These are phyloP conservation scores for Dendrocalamus latiflorus DNA, from an alignment of 202 grass and related monocot species.

Conservation along the genomic window DNA sequence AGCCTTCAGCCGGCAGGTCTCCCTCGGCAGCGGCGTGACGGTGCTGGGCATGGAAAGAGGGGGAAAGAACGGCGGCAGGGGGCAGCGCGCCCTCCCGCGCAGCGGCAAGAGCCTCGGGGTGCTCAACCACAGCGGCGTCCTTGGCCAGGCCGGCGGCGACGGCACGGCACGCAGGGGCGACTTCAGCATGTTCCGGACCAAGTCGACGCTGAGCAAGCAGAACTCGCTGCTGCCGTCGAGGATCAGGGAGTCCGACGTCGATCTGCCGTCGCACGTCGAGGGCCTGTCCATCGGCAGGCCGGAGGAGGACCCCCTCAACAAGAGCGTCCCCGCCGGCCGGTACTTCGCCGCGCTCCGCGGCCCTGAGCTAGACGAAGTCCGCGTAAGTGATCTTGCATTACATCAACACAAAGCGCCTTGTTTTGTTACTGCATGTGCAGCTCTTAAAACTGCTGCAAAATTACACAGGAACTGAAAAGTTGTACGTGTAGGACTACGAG, in stretches of 20 bases:
- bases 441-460: neutral
- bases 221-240: slow-evolving; percentile 57
- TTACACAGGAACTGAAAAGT: neutral
- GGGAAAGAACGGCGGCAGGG: slow-evolving; percentile 27
- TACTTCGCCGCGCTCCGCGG: slow-evolving; percentile 96
- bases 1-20: slow-evolving; percentile 75
- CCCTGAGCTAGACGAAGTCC: slow-evolving; percentile 95
- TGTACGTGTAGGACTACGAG: slow-evolving; percentile 56
- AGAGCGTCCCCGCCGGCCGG: slow-evolving; percentile 76
- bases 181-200: slow-evolving; percentile 95
- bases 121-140: slow-evolving; percentile 31
- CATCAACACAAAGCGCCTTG: neutral
- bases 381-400: slow-evolving; percentile 36
- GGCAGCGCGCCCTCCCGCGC: slow-evolving; percentile 47
- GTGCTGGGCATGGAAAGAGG: slow-evolving; percentile 65
- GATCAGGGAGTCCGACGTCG: slow-evolving; percentile 49
- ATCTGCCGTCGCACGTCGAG: slow-evolving; percentile 36
- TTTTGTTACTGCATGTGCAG: neutral
- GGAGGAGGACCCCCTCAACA: slow-evolving; percentile 57
- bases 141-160: slow-evolving; percentile 21
- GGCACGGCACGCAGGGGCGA: slow-evolving; percentile 45
- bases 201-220: slow-evolving; percentile 84
- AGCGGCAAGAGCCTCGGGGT: slow-evolving; percentile 78
- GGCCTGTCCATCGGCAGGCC: slow-evolving; percentile 18
- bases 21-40: slow-evolving; percentile 69